phyloP scores from a whole-genome alignment of 2,329 filamentous ascomycete species.

The Monosporascus sp. region DNA sequence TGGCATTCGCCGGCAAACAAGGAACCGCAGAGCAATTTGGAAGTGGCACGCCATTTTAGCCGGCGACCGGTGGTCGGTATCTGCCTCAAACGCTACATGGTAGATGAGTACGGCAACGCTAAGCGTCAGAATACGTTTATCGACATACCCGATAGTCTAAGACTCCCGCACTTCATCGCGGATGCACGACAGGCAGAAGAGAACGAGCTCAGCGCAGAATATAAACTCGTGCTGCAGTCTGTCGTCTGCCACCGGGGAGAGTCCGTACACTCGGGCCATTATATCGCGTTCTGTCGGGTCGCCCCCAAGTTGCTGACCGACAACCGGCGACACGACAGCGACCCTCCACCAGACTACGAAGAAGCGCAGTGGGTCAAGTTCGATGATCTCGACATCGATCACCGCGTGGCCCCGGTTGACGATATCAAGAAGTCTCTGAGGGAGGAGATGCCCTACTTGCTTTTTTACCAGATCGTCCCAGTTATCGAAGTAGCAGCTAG shows the following conservation, averaged over 20 bases:
- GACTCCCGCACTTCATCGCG: conserved; percentile 85
- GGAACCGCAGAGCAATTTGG: conserved; percentile 60
- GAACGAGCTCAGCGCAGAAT: conserved; percentile 74
- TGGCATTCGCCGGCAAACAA: conserved; percentile 68
- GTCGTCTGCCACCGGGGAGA: conserved; percentile 88
- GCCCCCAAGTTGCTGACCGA: conserved; percentile 58
- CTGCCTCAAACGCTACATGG: conserved; percentile 84
- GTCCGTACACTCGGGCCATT: conserved; percentile 84
- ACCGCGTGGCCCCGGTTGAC: conserved; percentile 70
- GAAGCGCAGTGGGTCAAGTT: conserved; percentile 84
- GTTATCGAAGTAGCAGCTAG: conserved; percentile 62
- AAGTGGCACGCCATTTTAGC: conserved; percentile 85
- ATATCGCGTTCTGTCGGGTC: conserved; percentile 78
- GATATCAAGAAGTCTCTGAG: conserved; percentile 71
- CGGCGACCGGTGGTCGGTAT: conserved; percentile 84
- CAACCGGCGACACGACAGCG: conserved; percentile 50
- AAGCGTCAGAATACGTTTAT: conserved; percentile 74
- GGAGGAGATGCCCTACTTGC: conserved; percentile 85
- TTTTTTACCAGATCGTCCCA: conserved; percentile 93
- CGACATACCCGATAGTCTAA: conserved; percentile 77
- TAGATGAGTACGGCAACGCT: conserved; percentile 63
- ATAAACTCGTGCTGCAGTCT: conserved; percentile 87
- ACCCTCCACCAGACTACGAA: conserved; percentile 60
- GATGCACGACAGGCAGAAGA: conserved; percentile 64
- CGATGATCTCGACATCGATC: conserved; percentile 69